Evolutionary conservation across 805 yeast species (phyloP).

Genomic region (Saturnispora sanitii): DNA sequence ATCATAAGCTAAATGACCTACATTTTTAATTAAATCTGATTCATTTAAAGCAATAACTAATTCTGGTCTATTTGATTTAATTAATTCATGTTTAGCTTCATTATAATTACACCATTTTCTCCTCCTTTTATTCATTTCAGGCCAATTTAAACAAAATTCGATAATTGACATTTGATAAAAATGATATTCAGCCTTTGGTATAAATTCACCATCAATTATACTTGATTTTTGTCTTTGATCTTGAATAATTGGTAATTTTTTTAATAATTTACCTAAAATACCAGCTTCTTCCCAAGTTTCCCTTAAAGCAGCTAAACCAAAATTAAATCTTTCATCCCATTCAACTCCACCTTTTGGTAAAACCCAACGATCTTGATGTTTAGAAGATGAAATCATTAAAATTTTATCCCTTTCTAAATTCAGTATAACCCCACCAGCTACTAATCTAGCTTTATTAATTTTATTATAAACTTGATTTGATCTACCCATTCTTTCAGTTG

Average conservation of each 20-base stretch:
- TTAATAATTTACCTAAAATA: conserved; percentile 50
- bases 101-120: conserved; percentile 68
- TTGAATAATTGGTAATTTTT: conserved; percentile 52
- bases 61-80: conserved; percentile 54
- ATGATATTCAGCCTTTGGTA: conserved; percentile 78
- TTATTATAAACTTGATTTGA: conserved; percentile 49
- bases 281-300: conserved; percentile 99
- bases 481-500: conserved; percentile 45
- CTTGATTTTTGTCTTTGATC: conserved; percentile 33
- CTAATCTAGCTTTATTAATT: conserved; percentile 67
- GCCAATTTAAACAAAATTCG: conserved; percentile 56
- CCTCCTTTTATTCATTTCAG: conserved; percentile 54
- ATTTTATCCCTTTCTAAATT: conserved; percentile 49
- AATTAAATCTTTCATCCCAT: conserved; percentile 53
- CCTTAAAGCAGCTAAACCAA: conserved; percentile 50
- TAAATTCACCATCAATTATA: conserved; percentile 15
- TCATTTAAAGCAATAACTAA: conserved; percentile 51
- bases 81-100: conserved; percentile 55
- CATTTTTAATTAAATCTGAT: conserved; percentile 39
- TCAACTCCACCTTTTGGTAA: conserved; percentile 96
- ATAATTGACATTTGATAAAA: conserved; percentile 68
- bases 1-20: conserved; percentile 16
- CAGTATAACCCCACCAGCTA: conserved; percentile 85
- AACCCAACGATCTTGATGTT: conserved; percentile 66
- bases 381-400: conserved; percentile 69